Conservation (phyloP, 225 moss, liverwort and hornwort species). For the Bryoerythrophyllum caledonicum region DNA sequence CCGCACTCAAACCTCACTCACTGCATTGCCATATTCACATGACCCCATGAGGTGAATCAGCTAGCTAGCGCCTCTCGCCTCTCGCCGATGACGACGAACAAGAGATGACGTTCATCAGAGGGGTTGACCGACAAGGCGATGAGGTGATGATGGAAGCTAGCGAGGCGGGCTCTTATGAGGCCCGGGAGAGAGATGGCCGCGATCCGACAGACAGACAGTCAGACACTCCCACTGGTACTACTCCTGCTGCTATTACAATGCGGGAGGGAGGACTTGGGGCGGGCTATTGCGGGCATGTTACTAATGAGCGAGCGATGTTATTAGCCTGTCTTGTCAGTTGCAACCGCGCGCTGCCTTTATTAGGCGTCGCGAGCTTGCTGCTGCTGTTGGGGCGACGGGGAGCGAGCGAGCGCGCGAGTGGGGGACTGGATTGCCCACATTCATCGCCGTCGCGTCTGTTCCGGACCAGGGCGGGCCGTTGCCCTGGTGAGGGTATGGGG, state of each 20-base stretch:
- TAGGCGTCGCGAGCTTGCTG: not conserved
- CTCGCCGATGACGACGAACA: not conserved
- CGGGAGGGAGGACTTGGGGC: constrained; percentile 30
- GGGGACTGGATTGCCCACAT: not conserved
- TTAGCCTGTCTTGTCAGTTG: constrained; percentile 47
- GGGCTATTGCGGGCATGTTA: constrained; percentile 41
- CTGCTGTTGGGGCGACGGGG: constrained; percentile 39
- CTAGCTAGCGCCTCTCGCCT: not conserved
- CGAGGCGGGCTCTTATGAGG: constrained; percentile 19
- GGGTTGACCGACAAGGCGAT: constrained; percentile 24
- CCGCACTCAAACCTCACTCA: not conserved
- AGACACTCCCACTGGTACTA: not conserved
- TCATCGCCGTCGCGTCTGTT: no score
- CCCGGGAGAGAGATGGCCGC: constrained; percentile 12
- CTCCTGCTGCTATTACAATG: not conserved
- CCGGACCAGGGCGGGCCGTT: no score
- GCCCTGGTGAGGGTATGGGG: no score
- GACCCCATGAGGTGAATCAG: constrained; percentile 30
- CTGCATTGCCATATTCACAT: not conserved
- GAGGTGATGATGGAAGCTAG: not conserved
- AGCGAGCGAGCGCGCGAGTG: constrained; percentile 8
- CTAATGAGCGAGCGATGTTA: constrained; percentile 38
- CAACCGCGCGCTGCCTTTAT: constrained; percentile 44
- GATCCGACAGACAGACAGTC: constrained; percentile 42
- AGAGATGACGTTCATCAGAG: constrained; percentile 7